Evolutionary conservation across 257 asterid species (phyloP).

Genomic region (Paulownia fortunei): DNA sequence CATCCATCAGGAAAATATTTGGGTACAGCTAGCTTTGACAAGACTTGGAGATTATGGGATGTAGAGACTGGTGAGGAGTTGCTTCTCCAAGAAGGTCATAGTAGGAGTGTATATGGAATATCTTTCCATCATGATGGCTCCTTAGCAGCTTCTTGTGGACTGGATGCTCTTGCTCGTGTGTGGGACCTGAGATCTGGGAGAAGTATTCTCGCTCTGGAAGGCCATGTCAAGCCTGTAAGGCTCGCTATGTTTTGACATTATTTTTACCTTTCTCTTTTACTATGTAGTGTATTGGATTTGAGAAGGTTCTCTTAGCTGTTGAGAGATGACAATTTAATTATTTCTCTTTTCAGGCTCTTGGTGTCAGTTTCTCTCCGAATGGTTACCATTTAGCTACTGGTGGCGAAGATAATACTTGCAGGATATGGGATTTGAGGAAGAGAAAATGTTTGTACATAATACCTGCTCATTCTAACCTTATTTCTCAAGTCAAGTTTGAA

Average conservation of each 20-base stretch:
- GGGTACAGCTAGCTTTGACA: conserved; percentile 93
- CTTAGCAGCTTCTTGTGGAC: conserved; percentile 91
- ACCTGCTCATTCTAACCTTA: conserved; percentile 93
- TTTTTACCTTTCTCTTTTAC: no score
- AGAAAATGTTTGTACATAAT: conserved; percentile 71
- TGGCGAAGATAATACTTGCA: conserved; percentile 96
- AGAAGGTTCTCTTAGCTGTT: not conserved
- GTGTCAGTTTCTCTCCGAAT: conserved; percentile 87
- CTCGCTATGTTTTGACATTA: conserved; percentile 24
- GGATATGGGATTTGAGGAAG: conserved; percentile 95
- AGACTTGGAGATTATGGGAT: conserved; percentile 97
- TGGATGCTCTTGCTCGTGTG: conserved; percentile 91
- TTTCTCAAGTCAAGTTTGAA: conserved; percentile 94
- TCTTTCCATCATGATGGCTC: conserved; percentile 91
- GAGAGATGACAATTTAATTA: not conserved
- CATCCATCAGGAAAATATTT: conserved; percentile 93
- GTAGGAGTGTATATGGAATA: conserved; percentile 91
- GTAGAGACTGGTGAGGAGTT: conserved; percentile 94
- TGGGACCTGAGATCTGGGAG: conserved; percentile 97
- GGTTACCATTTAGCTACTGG: conserved; percentile 97
- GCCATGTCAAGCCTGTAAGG: conserved; percentile 93
- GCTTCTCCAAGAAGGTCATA: conserved; percentile 98
- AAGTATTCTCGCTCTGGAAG: conserved; percentile 90
- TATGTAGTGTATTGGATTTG: no score
- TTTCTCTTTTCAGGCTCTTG: conserved; percentile 63